Percentiles rank a stretch among this genome's conserved stretches.
Evolutionary conservation across 345 rosid species (phyloP).

Genomic region (Aegle marmelos): DNA sequence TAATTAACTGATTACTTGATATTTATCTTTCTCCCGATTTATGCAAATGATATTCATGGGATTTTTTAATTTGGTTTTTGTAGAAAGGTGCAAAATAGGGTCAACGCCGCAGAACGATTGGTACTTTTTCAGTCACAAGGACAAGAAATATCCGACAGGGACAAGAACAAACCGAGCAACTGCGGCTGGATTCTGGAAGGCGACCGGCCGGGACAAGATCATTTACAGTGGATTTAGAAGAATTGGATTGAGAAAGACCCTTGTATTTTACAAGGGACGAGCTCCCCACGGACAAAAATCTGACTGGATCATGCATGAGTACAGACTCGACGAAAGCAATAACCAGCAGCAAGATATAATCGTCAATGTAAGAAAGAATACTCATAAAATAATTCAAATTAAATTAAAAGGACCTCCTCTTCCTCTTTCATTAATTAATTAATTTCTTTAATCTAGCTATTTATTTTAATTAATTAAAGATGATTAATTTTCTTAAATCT

Average conservation of each 20-base stretch:
- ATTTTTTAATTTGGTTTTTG: not conserved
- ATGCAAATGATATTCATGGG: not conserved
- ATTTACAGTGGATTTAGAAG: conserved; percentile 63
- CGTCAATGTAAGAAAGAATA: conserved; percentile 30
- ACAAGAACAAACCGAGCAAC: conserved; percentile 95
- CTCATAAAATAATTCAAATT: too few relatives aligned
- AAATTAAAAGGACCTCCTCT: too few relatives aligned
- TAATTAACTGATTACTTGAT: not conserved
- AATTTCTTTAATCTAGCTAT: too few relatives aligned
- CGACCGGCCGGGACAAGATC: conserved; percentile 96
- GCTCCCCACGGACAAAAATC: conserved; percentile 98
- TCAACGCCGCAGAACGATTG: conserved; percentile 93
- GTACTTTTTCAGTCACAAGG: conserved; percentile 99
- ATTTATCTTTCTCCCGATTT: too few relatives aligned
- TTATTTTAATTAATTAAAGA: too few relatives aligned
- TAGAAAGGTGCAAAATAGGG: conserved; percentile 93
- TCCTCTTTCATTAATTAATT: too few relatives aligned
- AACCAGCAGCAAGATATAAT: conserved; percentile 18
- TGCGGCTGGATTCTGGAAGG: conserved; percentile 95
- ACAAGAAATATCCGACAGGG: conserved; percentile 95
- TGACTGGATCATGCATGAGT: conserved; percentile 99
- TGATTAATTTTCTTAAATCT: too few relatives aligned
- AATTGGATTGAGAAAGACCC: conserved; percentile 90
- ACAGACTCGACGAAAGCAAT: conserved; percentile 74
- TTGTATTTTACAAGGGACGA: conserved; percentile 88